phyloP scores from a whole-genome alignment of 129 eudicot species.

The Artemisia tridentata region DNA sequence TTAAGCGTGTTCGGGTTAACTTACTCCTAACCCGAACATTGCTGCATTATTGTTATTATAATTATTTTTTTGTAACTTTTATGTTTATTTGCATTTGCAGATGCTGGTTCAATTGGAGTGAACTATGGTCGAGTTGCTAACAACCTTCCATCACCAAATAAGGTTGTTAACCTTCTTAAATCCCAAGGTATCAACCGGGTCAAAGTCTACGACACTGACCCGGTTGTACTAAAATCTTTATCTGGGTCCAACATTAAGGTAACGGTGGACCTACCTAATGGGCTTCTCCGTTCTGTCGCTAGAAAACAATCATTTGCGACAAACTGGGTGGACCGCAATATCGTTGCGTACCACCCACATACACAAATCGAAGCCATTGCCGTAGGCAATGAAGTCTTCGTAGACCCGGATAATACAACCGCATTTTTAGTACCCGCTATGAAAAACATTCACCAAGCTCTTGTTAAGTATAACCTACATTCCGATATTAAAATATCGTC shows the following conservation, averaged over 20 bases:
- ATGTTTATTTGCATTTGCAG: constrained; percentile 32
- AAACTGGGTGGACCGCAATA: constrained; percentile 61
- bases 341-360: constrained; percentile 57
- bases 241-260: constrained; percentile 62
- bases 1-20: too few species aligned
- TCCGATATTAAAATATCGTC: constrained; percentile 65
- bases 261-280: constrained; percentile 82
- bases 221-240: constrained; percentile 62
- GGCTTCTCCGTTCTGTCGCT: constrained; percentile 65
- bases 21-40: too few species aligned
- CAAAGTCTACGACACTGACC: constrained; percentile 86
- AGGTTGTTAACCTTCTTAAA: constrained; percentile 63
- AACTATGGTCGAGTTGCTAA: constrained; percentile 84
- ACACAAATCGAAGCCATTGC: constrained; percentile 84
- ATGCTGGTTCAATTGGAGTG: constrained; percentile 75
- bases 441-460: constrained; percentile 65
- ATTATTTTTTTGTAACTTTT: background rate
- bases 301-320: constrained; percentile 53
- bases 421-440: constrained; percentile 68
- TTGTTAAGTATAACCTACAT: constrained; percentile 44
- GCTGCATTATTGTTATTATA: too few species aligned
- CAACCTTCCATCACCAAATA: constrained; percentile 71
- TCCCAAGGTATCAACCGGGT: constrained; percentile 65
- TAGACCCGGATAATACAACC: constrained; percentile 70
- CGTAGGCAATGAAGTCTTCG: constrained; percentile 92